Conservation (phyloP, 441 rosid genomes). For the Euphorbia celastroides region DNA sequence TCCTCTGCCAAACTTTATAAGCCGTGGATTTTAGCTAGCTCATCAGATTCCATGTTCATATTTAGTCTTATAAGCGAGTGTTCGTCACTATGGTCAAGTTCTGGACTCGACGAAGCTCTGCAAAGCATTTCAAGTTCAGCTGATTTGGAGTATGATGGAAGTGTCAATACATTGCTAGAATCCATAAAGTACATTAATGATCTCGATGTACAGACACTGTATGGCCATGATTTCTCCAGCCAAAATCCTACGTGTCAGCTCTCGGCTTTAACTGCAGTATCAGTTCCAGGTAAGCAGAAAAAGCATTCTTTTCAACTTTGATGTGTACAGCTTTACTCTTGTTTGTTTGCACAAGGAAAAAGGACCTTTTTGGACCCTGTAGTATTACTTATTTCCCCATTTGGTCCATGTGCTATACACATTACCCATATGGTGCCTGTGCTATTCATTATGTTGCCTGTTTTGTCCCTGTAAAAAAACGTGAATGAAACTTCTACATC, state of each 20-base stretch:
- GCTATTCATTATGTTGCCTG: too few relatives aligned
- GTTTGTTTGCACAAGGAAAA: background rate
- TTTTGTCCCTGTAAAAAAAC: too few relatives aligned
- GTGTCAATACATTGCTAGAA: constrained; percentile 28
- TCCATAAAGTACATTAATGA: constrained; percentile 36
- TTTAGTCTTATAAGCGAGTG: constrained; percentile 44
- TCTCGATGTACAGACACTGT: constrained; percentile 34
- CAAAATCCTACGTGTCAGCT: constrained; percentile 40
- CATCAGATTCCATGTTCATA: constrained; percentile 25
- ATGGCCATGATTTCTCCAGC: constrained; percentile 32
- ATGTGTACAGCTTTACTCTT: too few relatives aligned
- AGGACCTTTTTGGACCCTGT: too few relatives aligned
- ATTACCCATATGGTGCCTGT: too few relatives aligned
- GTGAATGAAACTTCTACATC: too few relatives aligned
- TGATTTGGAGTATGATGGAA: constrained; percentile 26
- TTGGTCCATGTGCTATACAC: too few relatives aligned
- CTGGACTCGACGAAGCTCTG: constrained; percentile 63
- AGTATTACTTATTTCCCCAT: too few relatives aligned
- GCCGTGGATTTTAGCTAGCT: constrained; percentile 54
- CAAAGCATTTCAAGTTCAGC: constrained; percentile 33
- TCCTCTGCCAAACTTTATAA: constrained; percentile 47
- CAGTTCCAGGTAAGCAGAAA: constrained; percentile 41
- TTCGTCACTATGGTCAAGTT: constrained; percentile 48
- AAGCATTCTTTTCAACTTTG: background rate
- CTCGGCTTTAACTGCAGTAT: constrained; percentile 36